phyloP scores from a whole-genome alignment of 169 alveolate species.

The Plasmodium fragile region DNA sequence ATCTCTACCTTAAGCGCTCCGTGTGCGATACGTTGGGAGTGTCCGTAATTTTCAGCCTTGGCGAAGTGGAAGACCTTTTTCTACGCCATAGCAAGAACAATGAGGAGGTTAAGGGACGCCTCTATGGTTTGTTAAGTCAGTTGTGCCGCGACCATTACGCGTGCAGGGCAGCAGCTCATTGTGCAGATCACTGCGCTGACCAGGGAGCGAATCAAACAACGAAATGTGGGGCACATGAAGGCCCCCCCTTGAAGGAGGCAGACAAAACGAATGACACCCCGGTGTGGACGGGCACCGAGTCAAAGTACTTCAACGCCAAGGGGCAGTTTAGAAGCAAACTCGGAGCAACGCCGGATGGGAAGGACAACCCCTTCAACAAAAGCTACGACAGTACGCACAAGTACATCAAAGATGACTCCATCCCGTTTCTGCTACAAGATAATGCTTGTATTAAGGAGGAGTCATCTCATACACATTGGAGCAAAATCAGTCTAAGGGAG shows the following conservation, averaged over 20 bases:
- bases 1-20: slow-evolving; percentile 12
- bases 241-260: not conserved
- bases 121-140: not conserved
- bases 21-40: slow-evolving; percentile 6
- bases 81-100: slow-evolving; percentile 27
- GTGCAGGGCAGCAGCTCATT: not conserved
- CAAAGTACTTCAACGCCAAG: slow-evolving; percentile 45
- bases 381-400: slow-evolving; percentile 51
- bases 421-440: not conserved
- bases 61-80: slow-evolving; percentile 35
- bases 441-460: not conserved
- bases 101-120: slow-evolving; percentile 5
- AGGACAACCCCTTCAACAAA: slow-evolving; percentile 5
- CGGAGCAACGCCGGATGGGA: not conserved
- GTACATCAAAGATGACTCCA: slow-evolving; percentile 14
- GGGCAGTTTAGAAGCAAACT: slow-evolving; percentile 31
- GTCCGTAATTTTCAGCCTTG: slow-evolving; percentile 60
- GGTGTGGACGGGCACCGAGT: not conserved
- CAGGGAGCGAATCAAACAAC: not conserved
- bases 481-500: slow-evolving; percentile 34
- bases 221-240: not conserved
- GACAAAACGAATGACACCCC: not conserved
- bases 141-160: not conserved
- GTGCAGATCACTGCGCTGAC: not conserved
- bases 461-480: not conserved